Evolutionary conservation across 495 filamentous ascomycete genomes (phyloP), one percentile per base, ranked within the genome.

Genomic region (Daldinia caldariorum): DNA sequence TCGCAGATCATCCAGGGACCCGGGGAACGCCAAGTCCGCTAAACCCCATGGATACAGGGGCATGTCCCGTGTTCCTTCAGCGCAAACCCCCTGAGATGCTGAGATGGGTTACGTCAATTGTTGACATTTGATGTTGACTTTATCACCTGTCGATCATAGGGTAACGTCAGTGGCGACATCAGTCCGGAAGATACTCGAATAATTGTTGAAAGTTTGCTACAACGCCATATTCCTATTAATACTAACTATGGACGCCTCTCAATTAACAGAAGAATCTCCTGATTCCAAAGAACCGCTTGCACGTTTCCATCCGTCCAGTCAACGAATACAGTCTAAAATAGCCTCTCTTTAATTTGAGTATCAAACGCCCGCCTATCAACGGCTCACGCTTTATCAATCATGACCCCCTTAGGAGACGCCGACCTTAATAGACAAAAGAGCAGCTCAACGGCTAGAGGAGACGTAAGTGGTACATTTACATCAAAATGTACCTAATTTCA

Each of bases 1-100:
- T 53, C 38, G 31, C n/a, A 18, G 32, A 50, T 53, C 43, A 62
- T 54, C 60, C 60, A 63, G 60, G 60, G 50, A 62, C 47, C 12
- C 41, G 60, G 60, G 41, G 47, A 51, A 16, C 18, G 49, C 43
- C 61, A 31, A 57, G 16, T 13, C 10, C 54, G 14, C 34, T 57
- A 57, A 57, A 53, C 26, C 26, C 26, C 26, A 26, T 26, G 26
- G 26, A 29, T 10, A 6, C 20, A 14, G n/a, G 32, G 54, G 32
- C 14, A 55, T 54, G 34, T 54, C 32, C 50, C 4, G 47, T 20
- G 10, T 16, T 50, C 13, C 38, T 39, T 37, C 34, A 37, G 34
- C 34, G 37, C 16, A 43, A 3, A 7, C 0, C 34, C 34, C 34
- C 34, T 43, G 38, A 14, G 4, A 5, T 38, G 13, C 3, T 5